Conservation (phyloP, 1,284 basidiomycete genomes). For the Hymenochaete sp. region DNA sequence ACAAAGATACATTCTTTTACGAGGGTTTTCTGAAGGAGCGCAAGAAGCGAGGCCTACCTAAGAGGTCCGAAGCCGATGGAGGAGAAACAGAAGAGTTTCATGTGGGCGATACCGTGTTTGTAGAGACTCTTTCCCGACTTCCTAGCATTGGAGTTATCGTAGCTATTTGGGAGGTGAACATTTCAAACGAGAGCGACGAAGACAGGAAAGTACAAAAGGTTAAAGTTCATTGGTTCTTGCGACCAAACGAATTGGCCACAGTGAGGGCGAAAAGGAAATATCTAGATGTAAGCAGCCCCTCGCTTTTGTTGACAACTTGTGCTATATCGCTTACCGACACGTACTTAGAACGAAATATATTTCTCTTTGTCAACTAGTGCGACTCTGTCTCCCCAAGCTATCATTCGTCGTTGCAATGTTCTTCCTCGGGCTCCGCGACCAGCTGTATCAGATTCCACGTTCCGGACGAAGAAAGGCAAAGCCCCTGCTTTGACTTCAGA, state of each 20-base stretch:
- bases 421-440: conserved; percentile 24
- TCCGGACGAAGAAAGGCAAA: conserved; percentile 14
- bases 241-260: conserved; percentile 49
- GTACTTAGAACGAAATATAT: conserved; percentile 57
- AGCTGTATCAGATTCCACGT: background rate
- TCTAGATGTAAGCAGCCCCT: conserved; percentile 36
- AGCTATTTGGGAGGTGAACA: conserved; percentile 53
- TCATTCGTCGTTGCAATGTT: conserved; percentile 46
- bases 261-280: conserved; percentile 49
- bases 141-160: conserved; percentile 59
- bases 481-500: conserved; percentile 19
- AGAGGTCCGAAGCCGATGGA: background rate
- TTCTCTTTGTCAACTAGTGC: conserved; percentile 45
- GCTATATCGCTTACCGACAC: conserved; percentile 6
- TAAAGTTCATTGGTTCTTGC: conserved; percentile 63
- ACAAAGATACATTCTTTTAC: conserved; percentile 35
- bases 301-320: conserved; percentile 2
- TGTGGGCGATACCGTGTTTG: conserved; percentile 56
- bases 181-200: conserved; percentile 25
- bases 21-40: conserved; percentile 24
- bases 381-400: conserved; percentile 39
- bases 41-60: background rate
- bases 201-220: conserved; percentile 32
- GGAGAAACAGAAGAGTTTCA: conserved; percentile 29
- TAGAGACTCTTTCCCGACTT: conserved; percentile 43